Evolutionary conservation across 2,329 filamentous ascomycete species (phyloP).

Genomic region (Botrytis deweyae): DNA sequence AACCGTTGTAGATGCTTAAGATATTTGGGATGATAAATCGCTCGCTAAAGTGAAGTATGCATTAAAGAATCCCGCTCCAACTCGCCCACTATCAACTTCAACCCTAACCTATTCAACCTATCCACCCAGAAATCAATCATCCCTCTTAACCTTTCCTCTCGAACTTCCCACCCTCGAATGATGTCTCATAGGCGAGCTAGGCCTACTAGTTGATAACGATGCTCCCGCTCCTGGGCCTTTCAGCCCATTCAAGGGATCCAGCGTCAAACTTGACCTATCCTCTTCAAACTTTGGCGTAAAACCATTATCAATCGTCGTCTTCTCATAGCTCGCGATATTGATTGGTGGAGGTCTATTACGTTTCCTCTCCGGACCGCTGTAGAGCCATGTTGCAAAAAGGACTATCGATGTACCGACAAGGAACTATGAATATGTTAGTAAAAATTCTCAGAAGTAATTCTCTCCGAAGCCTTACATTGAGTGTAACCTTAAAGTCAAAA

Average conservation of each 20-base stretch:
- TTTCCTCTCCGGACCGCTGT: constrained; percentile 65
- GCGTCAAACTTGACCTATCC: constrained; percentile 35
- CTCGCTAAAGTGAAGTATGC: background rate
- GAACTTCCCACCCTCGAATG: constrained; percentile 44
- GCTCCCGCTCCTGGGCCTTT: constrained; percentile 43
- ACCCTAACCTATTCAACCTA: background rate
- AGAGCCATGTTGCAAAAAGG: constrained; percentile 79
- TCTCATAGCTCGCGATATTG: constrained; percentile 73
- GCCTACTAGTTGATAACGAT: constrained; percentile 51
- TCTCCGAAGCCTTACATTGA: constrained; percentile 57
- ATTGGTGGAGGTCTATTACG: constrained; percentile 63
- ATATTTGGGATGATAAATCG: background rate
- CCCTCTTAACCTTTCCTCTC: constrained; percentile 41
- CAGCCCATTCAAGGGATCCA: constrained; percentile 35
- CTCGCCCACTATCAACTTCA: background rate
- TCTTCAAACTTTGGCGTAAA: constrained; percentile 39
- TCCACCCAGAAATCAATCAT: constrained; percentile 35
- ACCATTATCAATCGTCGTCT: constrained; percentile 47
- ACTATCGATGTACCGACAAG: constrained; percentile 77
- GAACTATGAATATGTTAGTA: constrained; percentile 58
- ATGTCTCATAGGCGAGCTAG: constrained; percentile 48
- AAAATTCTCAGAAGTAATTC: background rate
- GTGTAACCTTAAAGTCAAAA: constrained; percentile 75
- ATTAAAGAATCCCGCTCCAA: background rate
- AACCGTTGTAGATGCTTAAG: background rate